phyloP scores from a whole-genome alignment of 202 grass and related monocot genomes.

The Zoysia matrella region DNA sequence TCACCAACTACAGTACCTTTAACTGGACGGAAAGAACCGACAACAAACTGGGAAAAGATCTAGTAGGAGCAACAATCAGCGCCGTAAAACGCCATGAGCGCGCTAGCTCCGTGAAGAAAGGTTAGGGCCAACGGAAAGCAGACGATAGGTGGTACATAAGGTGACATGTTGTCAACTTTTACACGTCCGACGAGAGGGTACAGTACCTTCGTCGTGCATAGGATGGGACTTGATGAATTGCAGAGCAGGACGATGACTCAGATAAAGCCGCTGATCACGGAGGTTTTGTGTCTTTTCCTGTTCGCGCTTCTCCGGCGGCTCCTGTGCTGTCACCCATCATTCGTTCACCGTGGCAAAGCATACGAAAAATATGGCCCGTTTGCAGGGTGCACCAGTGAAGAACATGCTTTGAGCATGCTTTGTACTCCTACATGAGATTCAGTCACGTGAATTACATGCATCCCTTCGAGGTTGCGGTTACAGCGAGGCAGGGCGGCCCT shows the following conservation, averaged over 20 bases:
- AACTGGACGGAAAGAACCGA: too few relatives aligned
- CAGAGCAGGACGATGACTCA: not conserved
- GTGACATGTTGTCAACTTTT: slow-evolving; percentile 2
- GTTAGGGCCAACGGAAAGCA: slow-evolving; percentile 24
- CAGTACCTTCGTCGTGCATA: not conserved
- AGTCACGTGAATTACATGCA: too few relatives aligned
- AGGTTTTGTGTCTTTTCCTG: not conserved
- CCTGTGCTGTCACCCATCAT: not conserved
- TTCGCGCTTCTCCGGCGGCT: too few relatives aligned
- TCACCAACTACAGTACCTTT: too few relatives aligned
- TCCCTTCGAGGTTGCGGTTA: too few relatives aligned
- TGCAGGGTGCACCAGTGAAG: not conserved
- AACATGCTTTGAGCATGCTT: not conserved
- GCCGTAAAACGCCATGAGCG: not conserved
- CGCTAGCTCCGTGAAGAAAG: not conserved
- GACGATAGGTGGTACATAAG: not conserved
- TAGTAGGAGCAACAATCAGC: not conserved
- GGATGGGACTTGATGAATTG: not conserved
- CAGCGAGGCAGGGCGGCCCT: too few relatives aligned
- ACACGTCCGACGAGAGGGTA: not conserved
- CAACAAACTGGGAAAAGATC: too few relatives aligned
- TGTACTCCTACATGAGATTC: too few relatives aligned
- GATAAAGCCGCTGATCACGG: not conserved
- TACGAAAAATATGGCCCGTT: not conserved
- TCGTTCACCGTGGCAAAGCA: not conserved